These are phyloP conservation scores for Globisporangium recalcitrans DNA, from an alignment of 352 stramenopile genomes.

Conservation along the genomic window DNA sequence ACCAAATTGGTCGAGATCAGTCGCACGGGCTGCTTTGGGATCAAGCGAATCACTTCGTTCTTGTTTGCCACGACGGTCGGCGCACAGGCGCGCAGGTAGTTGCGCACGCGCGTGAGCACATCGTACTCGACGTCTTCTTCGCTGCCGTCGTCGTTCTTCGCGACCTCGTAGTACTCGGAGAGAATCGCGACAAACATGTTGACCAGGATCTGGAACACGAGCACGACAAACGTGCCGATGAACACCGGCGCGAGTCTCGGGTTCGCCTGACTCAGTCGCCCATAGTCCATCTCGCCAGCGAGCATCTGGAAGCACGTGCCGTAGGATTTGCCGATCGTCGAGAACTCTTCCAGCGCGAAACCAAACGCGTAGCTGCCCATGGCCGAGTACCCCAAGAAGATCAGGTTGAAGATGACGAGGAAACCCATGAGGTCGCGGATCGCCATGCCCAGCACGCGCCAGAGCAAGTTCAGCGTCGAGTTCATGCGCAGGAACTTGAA, in stretches of 20 bases:
- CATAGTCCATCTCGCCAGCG: slow-evolving; percentile 78
- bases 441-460: slow-evolving; percentile 79
- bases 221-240: slow-evolving; percentile 80
- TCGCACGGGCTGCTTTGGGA: slow-evolving; percentile 65
- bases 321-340: slow-evolving; percentile 76
- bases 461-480: slow-evolving; percentile 82
- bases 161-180: slow-evolving; percentile 82
- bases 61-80: slow-evolving; percentile 77
- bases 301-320: slow-evolving; percentile 87
- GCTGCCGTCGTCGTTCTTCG: slow-evolving; percentile 69
- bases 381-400: slow-evolving; percentile 80
- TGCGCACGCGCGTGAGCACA: slow-evolving; percentile 72
- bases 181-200: slow-evolving; percentile 90
- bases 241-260: slow-evolving; percentile 74
- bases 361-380: slow-evolving; percentile 86
- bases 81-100: slow-evolving; percentile 67
- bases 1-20: slow-evolving; percentile 87
- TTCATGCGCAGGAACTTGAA: slow-evolving; percentile 91
- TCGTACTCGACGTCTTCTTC: slow-evolving; percentile 84
- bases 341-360: slow-evolving; percentile 79
- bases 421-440: slow-evolving; percentile 85
- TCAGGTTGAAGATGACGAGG: slow-evolving; percentile 86
- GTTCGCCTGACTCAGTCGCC: slow-evolving; percentile 69
- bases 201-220: slow-evolving; percentile 84
- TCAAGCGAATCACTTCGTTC: slow-evolving; percentile 71